Base-by-base conservation (phyloP, 305 asterid genomes). In the Fraxinus xanthoxyloides region DNA sequence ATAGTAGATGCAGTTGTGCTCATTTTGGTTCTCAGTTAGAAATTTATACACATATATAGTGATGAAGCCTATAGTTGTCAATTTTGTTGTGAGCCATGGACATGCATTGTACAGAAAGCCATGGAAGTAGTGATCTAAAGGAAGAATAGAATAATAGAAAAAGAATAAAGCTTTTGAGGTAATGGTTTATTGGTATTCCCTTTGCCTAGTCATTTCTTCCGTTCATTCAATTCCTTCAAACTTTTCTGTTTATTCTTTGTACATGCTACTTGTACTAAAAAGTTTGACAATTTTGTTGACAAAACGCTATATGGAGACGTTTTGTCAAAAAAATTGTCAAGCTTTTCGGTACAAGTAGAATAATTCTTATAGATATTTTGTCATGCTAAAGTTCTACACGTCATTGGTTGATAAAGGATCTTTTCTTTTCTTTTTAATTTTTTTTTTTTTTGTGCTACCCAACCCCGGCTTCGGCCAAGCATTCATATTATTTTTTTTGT, bases 71-170 rank as follows among this genome's bases (percentile, higher is more conserved):
- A 35, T 77, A n/a, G 81, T 34, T 21, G 75, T 32, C 75, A 35
- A 12, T 26, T 65, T 65, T 65, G 17, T 12, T 4, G 30, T 23
- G 31, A 61, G 30, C 32, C 63, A 32, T 43, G 54, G 51, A 59
- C 76, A 61, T 61, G 31, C 70, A 12, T n/a, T 79, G 85, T 79
- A 79, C 46, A 82, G 82, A 59, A 38, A 67, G 72, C 80, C 69
- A 67, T n/a, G 46, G 38, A 65, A 65, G 72, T 65, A 24, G 72
- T 65, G n/a, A 77, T 82, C 51, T 7, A 73, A 36, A 79, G 76
- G 67, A 73, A 48, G 77, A 82, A 76, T 17, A 78, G 51, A 32
- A 72, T 30, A 46, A 70, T 72, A 31, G 51, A 69, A 26, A 30
- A 34, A 1, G 35, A 65, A 26, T 72, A 65, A 23, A 76, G 19